Evolutionary conservation across 202 grass and related monocot species (phyloP).

Genomic region (Saccharum hybrid): DNA sequence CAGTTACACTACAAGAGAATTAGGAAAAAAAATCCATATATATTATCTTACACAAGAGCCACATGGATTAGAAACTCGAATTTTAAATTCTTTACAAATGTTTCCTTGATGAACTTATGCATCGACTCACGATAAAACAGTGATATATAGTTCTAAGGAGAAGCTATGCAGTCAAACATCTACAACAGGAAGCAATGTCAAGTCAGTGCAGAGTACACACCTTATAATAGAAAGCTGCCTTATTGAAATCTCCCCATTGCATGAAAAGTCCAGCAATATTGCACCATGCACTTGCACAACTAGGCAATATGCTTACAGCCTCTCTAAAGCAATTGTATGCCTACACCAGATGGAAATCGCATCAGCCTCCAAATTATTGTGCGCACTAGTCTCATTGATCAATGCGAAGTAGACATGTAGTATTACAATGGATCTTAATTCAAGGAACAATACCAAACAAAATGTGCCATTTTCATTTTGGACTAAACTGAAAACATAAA

Average conservation of each 20-base stretch:
- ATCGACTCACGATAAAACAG: background rate
- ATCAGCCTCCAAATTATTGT: slow-evolving; percentile 9
- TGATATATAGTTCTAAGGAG: background rate
- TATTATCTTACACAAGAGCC: background rate
- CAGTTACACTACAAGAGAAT: slow-evolving; percentile 5
- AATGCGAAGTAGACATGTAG: background rate
- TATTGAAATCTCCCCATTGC: slow-evolving; percentile 52
- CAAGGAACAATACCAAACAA: background rate
- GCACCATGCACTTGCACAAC: slow-evolving; percentile 52
- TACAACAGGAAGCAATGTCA: background rate
- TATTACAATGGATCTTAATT: background rate
- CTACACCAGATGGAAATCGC: slow-evolving; percentile 38
- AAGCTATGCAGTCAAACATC: slow-evolving; percentile 4
- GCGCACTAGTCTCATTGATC: background rate
- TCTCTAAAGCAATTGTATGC: slow-evolving; percentile 46
- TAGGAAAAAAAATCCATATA: slow-evolving; percentile 5
- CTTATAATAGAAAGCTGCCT: slow-evolving; percentile 56
- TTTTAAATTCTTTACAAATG: background rate
- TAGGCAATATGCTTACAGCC: slow-evolving; percentile 50
- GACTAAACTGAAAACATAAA: background rate
- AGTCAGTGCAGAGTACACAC: slow-evolving; percentile 22
- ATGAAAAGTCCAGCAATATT: slow-evolving; percentile 55
- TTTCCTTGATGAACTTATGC: background rate
- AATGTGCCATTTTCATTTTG: background rate
- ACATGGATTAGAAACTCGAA: background rate